Evolutionary conservation across 1,284 basidiomycete genomes (phyloP).

Genomic region (Meripilus lineatus): DNA sequence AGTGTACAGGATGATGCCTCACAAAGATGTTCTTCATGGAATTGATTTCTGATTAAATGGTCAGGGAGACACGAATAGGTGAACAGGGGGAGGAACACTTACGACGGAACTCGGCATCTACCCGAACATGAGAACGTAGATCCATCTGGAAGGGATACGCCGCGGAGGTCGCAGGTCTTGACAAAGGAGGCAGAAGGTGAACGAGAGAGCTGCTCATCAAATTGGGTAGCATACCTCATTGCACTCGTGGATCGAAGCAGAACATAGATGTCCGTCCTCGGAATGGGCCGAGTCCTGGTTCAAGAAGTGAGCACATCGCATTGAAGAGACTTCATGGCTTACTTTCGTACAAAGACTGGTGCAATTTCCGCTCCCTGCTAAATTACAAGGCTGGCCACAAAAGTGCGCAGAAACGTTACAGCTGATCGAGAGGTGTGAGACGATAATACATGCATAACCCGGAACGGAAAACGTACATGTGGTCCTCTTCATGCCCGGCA

Average conservation of each 20-base stretch:
- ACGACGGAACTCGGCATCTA: slow-evolving; percentile 42
- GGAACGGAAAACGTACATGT: slow-evolving; percentile 36
- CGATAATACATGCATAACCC: background rate
- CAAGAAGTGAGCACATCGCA: background rate
- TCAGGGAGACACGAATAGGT: slow-evolving; percentile 1
- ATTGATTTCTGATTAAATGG: slow-evolving; percentile 34
- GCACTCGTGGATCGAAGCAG: slow-evolving; percentile 49
- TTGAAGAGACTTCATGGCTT: background rate
- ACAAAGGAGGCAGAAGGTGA: background rate
- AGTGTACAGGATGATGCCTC: slow-evolving; percentile 47
- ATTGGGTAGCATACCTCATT: slow-evolving; percentile 42
- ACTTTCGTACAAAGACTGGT: slow-evolving; percentile 44
- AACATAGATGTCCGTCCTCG: slow-evolving; percentile 47
- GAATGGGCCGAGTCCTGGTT: slow-evolving; percentile 36
- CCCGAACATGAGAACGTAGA: slow-evolving; percentile 36
- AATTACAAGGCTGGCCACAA: slow-evolving; percentile 12
- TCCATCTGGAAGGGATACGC: slow-evolving; percentile 28
- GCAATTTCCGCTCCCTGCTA: slow-evolving; percentile 11
- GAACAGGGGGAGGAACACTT: slow-evolving; percentile 11
- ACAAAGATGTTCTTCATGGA: slow-evolving; percentile 44
- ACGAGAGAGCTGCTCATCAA: background rate
- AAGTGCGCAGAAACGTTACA: slow-evolving; percentile 14
- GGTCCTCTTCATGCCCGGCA: slow-evolving; percentile 50
- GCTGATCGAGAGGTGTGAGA: slow-evolving; percentile 1
- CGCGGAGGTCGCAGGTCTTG: slow-evolving; percentile 44